Conservation (phyloP, 495 filamentous ascomycete genomes). For the Hypoxylon rickii region DNA sequence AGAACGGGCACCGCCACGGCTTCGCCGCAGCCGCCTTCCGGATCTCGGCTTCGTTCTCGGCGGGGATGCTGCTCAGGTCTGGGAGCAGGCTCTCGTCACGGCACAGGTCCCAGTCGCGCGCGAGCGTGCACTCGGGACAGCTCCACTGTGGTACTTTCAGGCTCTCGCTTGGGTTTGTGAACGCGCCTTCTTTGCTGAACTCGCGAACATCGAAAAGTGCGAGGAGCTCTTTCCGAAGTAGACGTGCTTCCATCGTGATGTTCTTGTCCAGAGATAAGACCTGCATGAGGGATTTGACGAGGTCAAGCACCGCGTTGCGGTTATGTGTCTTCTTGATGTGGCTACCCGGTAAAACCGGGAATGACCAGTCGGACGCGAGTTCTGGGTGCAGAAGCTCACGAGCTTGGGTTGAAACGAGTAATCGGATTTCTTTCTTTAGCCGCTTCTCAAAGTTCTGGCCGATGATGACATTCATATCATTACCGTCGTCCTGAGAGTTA, state of each 20-base stretch:
- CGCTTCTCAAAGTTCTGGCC: slow-evolving; percentile 82
- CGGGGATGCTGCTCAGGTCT: slow-evolving; percentile 41
- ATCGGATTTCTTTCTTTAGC: slow-evolving; percentile 82
- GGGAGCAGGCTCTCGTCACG: slow-evolving; percentile 85
- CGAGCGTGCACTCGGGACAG: slow-evolving; percentile 84
- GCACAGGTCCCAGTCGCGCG: slow-evolving; percentile 89
- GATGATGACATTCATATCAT: slow-evolving; percentile 65
- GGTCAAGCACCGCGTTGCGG: slow-evolving; percentile 80
- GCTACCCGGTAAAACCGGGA: slow-evolving; percentile 78
- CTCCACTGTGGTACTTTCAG: slow-evolving; percentile 75
- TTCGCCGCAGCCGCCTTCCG: slow-evolving; percentile 46
- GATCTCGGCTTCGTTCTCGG: slow-evolving; percentile 10
- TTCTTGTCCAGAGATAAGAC: slow-evolving; percentile 88
- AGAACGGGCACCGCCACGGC: slow-evolving; percentile 79
- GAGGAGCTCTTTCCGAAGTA: slow-evolving; percentile 87
- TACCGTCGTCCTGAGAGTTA: slow-evolving; percentile 60
- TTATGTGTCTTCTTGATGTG: slow-evolving; percentile 47
- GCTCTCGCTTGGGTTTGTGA: slow-evolving; percentile 80
- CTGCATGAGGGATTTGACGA: slow-evolving; percentile 90
- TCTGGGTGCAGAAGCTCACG: slow-evolving; percentile 90
- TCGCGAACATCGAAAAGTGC: slow-evolving; percentile 90
- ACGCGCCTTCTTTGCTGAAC: slow-evolving; percentile 84
- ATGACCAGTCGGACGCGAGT: slow-evolving; percentile 82
- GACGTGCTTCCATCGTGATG: slow-evolving; percentile 79
- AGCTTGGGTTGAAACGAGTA: slow-evolving; percentile 78